phyloP scores from a whole-genome alignment of 1,139 yeast genomes.

The Debaryomycetaceae sp. region DNA sequence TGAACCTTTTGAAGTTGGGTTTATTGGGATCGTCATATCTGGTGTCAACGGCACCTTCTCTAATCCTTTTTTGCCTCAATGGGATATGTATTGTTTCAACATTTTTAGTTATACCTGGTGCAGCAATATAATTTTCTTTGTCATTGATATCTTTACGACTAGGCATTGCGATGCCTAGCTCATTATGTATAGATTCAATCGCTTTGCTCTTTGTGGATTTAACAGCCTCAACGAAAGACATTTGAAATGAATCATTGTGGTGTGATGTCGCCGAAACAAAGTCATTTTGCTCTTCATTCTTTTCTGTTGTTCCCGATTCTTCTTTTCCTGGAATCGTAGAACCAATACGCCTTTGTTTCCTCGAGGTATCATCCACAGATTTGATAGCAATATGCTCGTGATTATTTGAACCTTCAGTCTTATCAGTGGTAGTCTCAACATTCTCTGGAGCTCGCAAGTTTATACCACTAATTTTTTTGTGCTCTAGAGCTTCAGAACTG shows the following conservation, averaged over 20 bases:
- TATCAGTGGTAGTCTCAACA: background rate
- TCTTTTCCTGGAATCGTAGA: background rate
- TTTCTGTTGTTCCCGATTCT: background rate
- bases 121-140: conserved; percentile 9
- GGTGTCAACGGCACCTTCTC: conserved; percentile 1
- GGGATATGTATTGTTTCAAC: conserved; percentile 32
- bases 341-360: background rate
- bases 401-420: background rate
- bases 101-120: conserved; percentile 19
- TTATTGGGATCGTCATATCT: conserved; percentile 16
- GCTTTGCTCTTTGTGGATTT: conserved; percentile 28
- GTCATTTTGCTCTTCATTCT: background rate
- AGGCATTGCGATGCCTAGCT: conserved; percentile 23
- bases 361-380: background rate
- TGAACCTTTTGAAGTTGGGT: conserved; percentile 38
- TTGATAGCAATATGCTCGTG: background rate
- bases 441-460: background rate
- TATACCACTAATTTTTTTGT: background rate
- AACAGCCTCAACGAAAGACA: conserved; percentile 33
- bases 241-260: background rate
- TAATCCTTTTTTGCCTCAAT: conserved; percentile 1
- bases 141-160: conserved; percentile 6
- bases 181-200: conserved; percentile 20
- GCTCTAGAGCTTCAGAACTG: background rate
- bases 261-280: background rate